Conservation (phyloP, 192 early-diverging fungal species). For the Linnemannia elongata region DNA sequence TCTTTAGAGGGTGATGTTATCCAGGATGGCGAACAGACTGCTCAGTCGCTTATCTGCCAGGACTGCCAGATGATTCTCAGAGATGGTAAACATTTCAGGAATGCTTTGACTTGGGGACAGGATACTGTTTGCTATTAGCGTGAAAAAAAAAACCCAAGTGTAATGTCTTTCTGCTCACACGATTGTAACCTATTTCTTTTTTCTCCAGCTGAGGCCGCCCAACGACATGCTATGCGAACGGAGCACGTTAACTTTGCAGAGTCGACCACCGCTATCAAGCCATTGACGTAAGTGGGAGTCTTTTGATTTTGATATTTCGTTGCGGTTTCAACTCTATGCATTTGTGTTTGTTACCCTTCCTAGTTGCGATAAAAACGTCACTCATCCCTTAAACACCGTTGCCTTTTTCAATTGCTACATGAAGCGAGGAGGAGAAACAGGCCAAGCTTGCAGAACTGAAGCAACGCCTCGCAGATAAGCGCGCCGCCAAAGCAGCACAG, state of each 20-base stretch:
- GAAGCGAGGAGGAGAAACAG: conserved; percentile 78
- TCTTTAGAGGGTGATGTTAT: conserved; percentile 73
- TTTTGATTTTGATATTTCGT: neutral
- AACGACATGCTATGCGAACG: conserved; percentile 81
- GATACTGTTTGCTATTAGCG: neutral
- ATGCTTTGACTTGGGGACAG: neutral
- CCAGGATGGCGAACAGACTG: conserved; percentile 78
- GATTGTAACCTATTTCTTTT: neutral
- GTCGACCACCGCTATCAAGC: conserved; percentile 80
- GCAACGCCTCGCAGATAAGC: conserved; percentile 70
- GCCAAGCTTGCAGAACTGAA: conserved; percentile 80
- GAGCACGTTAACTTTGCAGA: conserved; percentile 84
- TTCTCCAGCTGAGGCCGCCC: conserved; percentile 72
- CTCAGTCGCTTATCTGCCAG: conserved; percentile 84
- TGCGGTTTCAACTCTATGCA: neutral
- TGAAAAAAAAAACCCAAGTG: neutral
- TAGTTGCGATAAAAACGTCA: no score
- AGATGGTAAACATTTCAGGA: conserved; percentile 65
- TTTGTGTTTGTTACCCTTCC: no score
- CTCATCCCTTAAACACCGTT: no score
- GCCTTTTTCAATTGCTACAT: neutral
- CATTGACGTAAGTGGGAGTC: conserved; percentile 63
- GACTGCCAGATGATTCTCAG: conserved; percentile 86
- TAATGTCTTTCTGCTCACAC: neutral
- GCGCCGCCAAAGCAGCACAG: conserved; percentile 68